These are phyloP conservation scores for Fusarium acutatum DNA, from an alignment of 2,329 filamentous ascomycete species.

Conservation along the genomic window DNA sequence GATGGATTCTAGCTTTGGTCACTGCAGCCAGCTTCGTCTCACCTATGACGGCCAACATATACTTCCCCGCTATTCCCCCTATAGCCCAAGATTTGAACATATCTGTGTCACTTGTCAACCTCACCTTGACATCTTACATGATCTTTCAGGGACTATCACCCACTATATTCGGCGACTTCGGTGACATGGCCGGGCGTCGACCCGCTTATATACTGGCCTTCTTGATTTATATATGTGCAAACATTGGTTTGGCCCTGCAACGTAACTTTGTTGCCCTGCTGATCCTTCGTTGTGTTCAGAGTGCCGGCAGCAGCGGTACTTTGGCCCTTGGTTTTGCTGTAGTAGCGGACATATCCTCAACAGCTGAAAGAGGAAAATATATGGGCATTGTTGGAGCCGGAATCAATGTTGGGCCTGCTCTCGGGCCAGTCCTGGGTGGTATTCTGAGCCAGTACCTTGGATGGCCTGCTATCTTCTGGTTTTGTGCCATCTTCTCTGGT, in stretches of 20 bases:
- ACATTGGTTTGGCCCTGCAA: constrained; percentile 67
- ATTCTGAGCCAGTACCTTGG: constrained; percentile 69
- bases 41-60: constrained; percentile 68
- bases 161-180: constrained; percentile 68
- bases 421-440: constrained; percentile 71
- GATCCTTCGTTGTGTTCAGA: constrained; percentile 69
- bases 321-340: constrained; percentile 77
- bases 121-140: constrained; percentile 68
- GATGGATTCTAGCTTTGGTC: constrained; percentile 63
- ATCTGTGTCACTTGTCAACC: constrained; percentile 53
- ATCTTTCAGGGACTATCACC: constrained; percentile 71
- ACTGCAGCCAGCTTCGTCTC: constrained; percentile 63
- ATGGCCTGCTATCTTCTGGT: constrained; percentile 77
- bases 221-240: constrained; percentile 64
- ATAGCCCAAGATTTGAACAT: constrained; percentile 52
- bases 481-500: constrained; percentile 64
- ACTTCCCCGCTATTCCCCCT: constrained; percentile 54
- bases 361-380: constrained; percentile 75
- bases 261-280: constrained; percentile 65
- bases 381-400: constrained; percentile 73
- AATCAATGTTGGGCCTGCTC: constrained; percentile 62
- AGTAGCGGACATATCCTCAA: constrained; percentile 75
- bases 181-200: constrained; percentile 67
- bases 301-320: constrained; percentile 71
- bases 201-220: constrained; percentile 69